Conservation (phyloP, 805 yeast genomes). For the Yamadazyma paraphyllophila region DNA sequence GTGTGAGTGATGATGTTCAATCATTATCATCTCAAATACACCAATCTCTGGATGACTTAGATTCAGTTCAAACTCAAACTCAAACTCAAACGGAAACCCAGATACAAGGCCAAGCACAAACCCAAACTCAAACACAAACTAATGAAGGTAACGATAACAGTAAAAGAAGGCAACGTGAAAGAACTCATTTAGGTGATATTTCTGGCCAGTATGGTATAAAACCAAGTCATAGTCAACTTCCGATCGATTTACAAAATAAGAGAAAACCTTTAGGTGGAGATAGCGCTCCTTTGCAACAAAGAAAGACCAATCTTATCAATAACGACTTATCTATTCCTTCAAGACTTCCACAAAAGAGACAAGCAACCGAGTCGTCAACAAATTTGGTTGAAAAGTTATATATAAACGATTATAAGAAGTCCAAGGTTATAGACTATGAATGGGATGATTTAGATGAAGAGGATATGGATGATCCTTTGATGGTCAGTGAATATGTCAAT, state of each 20-base stretch:
- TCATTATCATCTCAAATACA: background rate
- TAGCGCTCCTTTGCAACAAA: constrained; percentile 25
- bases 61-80: background rate
- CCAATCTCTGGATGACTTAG: background rate
- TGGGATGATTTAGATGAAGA: constrained; percentile 77
- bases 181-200: constrained; percentile 38
- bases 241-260: constrained; percentile 4
- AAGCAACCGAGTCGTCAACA: constrained; percentile 55
- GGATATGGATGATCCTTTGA: constrained; percentile 67
- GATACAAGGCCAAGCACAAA: background rate
- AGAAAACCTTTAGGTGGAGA: constrained; percentile 36
- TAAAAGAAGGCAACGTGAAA: constrained; percentile 13
- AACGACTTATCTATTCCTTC: constrained; percentile 23
- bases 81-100: background rate
- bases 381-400: constrained; percentile 38
- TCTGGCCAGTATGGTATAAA: constrained; percentile 33
- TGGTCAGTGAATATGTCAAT: constrained; percentile 90
- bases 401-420: constrained; percentile 30
- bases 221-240: background rate
- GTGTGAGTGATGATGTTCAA: no score
- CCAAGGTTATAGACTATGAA: constrained; percentile 41
- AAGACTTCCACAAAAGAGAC: constrained; percentile 48
- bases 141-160: constrained; percentile 4
- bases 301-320: constrained; percentile 14
- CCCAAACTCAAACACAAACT: background rate